Conservation (phyloP, 2,329 filamentous ascomycete species). For the Sarocladium brachiariae region DNA sequence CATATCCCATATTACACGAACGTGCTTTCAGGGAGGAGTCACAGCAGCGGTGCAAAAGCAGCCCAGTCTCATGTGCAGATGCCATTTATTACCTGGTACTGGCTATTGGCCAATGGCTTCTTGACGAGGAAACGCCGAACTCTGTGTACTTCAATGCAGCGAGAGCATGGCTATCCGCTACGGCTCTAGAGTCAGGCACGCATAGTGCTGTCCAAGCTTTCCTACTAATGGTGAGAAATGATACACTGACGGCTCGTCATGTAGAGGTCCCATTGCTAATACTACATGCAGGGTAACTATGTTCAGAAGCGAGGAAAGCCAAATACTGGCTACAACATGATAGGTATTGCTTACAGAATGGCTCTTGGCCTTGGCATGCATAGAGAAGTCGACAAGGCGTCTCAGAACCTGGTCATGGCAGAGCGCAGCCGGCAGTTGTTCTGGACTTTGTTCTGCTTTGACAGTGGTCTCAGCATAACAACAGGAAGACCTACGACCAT, state of each 20-base stretch:
- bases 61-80: no score
- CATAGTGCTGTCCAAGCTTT: slow-evolving; percentile 35
- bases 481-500: slow-evolving; percentile 34
- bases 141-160: slow-evolving; percentile 19
- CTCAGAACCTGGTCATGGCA: slow-evolving; percentile 19
- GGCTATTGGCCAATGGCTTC: slow-evolving; percentile 8
- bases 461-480: slow-evolving; percentile 36
- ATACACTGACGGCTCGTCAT: no score
- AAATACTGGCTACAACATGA: slow-evolving; percentile 43
- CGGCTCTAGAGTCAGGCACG: slow-evolving; percentile 34
- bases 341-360: slow-evolving; percentile 41
- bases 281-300: slow-evolving; percentile 13
- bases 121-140: slow-evolving; percentile 12
- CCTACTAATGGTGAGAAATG: slow-evolving; percentile 22
- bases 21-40: no score
- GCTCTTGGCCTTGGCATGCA: slow-evolving; percentile 42
- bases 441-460: slow-evolving; percentile 32
- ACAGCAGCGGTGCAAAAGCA: no score
- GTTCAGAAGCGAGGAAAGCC: slow-evolving; percentile 41
- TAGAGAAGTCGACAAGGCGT: slow-evolving; percentile 31
- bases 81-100: no score
- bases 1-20: no score
- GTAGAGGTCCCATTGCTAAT: no score
- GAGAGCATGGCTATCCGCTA: slow-evolving; percentile 26
- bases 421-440: slow-evolving; percentile 26